phyloP scores from a whole-genome alignment of 1,139 yeast genomes.

The Saccharomyces hybrid region DNA sequence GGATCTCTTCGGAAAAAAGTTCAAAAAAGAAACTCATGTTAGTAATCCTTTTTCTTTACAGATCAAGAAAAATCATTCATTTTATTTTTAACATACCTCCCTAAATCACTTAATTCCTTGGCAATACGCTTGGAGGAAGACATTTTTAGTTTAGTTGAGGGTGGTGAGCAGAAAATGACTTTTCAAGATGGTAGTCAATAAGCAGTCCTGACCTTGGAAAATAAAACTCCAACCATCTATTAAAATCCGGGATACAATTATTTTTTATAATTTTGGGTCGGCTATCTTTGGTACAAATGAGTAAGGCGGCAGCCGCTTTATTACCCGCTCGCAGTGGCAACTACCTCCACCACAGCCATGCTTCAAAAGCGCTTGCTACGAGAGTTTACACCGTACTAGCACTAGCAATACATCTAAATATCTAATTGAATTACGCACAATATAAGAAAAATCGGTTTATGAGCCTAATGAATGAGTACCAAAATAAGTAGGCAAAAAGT shows the following conservation, averaged over 20 bases:
- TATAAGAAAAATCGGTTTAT: too few relatives aligned
- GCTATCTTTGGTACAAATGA: neutral
- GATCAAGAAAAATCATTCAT: neutral
- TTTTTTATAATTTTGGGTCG: neutral
- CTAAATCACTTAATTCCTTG: slow-evolving; percentile 89
- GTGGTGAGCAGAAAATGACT: neutral
- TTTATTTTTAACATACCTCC: slow-evolving; percentile 55
- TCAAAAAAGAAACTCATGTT: neutral
- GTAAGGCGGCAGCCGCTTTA: neutral
- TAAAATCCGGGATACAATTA: neutral
- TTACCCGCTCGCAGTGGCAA: slow-evolving; percentile 3
- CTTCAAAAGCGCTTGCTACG: neutral
- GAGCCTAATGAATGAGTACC: neutral
- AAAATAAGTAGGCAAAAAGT: neutral
- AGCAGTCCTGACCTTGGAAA: neutral
- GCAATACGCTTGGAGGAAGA: slow-evolving; percentile 88
- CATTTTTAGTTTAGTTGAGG: slow-evolving; percentile 36
- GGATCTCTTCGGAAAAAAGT: slow-evolving; percentile 38
- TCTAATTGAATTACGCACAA: neutral
- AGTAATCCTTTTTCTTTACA: neutral
- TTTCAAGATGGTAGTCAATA: neutral
- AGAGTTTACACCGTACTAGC: neutral
- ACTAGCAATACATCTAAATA: neutral
- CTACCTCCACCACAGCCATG: neutral
- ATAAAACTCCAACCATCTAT: neutral